A percentile compares a stretch with the other conserved stretches of the same genome.
Conservation (phyloP, 371 early-diverging fungal species). For the Paraphysoderma sedebokerense region DNA sequence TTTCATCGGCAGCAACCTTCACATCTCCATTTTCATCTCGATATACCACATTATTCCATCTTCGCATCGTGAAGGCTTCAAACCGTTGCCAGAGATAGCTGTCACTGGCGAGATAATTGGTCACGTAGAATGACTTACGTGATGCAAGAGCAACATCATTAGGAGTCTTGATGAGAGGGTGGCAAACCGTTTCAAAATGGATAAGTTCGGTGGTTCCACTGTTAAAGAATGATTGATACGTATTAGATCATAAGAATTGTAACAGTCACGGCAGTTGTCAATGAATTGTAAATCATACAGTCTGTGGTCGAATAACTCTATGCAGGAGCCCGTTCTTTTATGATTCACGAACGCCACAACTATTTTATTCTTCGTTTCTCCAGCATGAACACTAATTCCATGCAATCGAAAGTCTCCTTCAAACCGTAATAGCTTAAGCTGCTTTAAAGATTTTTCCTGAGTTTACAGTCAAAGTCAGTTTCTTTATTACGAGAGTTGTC, state of each 20-base stretch:
- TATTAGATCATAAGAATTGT: not conserved
- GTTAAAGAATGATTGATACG: not conserved
- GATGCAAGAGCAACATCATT: conserved; percentile 29
- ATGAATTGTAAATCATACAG: not conserved
- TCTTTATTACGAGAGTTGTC: too few relatives aligned
- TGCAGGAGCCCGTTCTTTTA: not conserved
- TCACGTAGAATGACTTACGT: conserved; percentile 26
- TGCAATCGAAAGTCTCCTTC: not conserved
- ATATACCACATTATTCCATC: not conserved
- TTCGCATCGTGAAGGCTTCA: not conserved
- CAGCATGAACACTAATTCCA: not conserved
- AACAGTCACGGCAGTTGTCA: not conserved
- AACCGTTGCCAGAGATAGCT: not conserved
- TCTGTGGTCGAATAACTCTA: conserved; percentile 3
- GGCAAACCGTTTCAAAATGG: conserved; percentile 2
- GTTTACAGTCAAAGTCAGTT: too few relatives aligned
- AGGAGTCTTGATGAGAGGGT: conserved; percentile 22
- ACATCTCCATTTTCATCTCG: not conserved
- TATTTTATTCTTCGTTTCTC: not conserved
- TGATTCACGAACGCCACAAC: not conserved
- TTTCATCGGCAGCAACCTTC: not conserved
- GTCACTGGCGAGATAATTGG: conserved; percentile 16
- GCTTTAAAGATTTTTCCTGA: not conserved
- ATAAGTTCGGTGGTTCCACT: not conserved
- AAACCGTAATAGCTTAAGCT: not conserved